Evolutionary conservation across 495 filamentous ascomycete species (phyloP).

Genomic region (Eremomyces bilateralis): DNA sequence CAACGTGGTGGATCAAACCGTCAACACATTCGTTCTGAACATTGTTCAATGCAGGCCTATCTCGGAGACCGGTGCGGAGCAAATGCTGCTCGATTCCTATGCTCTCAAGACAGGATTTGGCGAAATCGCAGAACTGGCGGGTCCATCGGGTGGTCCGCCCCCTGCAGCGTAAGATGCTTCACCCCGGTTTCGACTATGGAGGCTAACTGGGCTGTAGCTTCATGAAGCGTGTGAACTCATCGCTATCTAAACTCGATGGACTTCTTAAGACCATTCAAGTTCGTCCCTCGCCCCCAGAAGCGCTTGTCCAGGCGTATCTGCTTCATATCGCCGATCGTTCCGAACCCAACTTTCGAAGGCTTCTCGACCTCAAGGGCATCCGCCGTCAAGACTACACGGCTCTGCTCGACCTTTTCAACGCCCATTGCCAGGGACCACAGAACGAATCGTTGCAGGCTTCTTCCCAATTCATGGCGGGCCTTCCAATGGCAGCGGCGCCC

Average conservation of each 20-base stretch:
- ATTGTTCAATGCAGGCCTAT: conserved; percentile 78
- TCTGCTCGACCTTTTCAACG: conserved; percentile 72
- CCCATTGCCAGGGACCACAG: conserved; percentile 43
- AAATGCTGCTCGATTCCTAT: conserved; percentile 91
- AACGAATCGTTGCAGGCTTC: conserved; percentile 33
- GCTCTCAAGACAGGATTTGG: conserved; percentile 67
- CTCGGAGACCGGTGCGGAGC: conserved; percentile 88
- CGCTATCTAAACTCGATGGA: conserved; percentile 70
- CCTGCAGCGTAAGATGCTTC: conserved; percentile 16
- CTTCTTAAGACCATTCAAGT: conserved; percentile 95
- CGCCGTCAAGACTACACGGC: conserved; percentile 42
- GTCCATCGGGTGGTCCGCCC: conserved; percentile 16
- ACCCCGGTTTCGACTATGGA: no score
- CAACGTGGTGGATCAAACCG: conserved; percentile 70
- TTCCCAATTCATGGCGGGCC: conserved; percentile 38
- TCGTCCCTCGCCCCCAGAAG: conserved; percentile 72
- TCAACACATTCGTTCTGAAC: conserved; percentile 55
- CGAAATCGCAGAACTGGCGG: conserved; percentile 37
- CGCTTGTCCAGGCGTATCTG: conserved; percentile 88
- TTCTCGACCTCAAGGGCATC: conserved; percentile 83
- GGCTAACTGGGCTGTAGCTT: no score
- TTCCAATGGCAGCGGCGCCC: conserved; percentile 22
- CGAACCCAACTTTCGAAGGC: conserved; percentile 88
- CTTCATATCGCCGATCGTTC: conserved; percentile 80
- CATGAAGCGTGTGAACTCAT: conserved; percentile 68